Evolutionary conservation across 306 rosid species (phyloP).

Genomic region (Quercus gilva): DNA sequence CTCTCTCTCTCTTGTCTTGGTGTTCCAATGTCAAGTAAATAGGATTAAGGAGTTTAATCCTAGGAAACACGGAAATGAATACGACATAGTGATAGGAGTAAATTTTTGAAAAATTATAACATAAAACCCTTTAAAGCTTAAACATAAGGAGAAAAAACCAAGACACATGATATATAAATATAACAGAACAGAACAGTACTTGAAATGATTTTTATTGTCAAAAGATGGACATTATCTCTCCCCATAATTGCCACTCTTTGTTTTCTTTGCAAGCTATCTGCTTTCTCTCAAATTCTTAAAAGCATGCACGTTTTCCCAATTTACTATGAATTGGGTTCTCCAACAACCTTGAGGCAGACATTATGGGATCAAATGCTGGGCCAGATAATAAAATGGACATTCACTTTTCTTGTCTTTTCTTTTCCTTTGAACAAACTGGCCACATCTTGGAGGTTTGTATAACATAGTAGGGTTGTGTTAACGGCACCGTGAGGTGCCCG

Average conservation of each 20-base stretch:
- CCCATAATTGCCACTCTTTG: not conserved
- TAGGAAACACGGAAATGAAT: too few species aligned
- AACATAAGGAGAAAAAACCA: too few species aligned
- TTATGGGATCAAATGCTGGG: conserved; percentile 41
- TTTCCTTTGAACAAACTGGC: not conserved
- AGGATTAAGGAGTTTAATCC: too few species aligned
- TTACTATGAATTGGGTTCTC: conserved; percentile 26
- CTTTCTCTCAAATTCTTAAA: conserved; percentile 6
- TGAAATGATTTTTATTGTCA: too few species aligned
- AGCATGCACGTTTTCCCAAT: conserved; percentile 33
- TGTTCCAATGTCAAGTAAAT: not conserved
- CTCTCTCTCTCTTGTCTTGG: not conserved
- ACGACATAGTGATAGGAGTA: not conserved
- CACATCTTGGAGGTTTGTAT: not conserved
- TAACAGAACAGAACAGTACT: too few species aligned
- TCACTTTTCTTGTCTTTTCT: not conserved
- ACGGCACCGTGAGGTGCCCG: too few species aligned
- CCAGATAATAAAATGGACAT: conserved; percentile 17
- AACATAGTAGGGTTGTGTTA: too few species aligned
- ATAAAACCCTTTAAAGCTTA: too few species aligned
- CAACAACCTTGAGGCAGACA: conserved; percentile 17
- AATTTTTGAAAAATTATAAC: not conserved
- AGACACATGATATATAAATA: too few species aligned
- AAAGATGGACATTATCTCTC: conserved; percentile 20
- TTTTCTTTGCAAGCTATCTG: conserved; percentile 13